These are phyloP conservation scores for Golubevia sp. DNA, from an alignment of 1,284 basidiomycete species.

Conservation along the genomic window DNA sequence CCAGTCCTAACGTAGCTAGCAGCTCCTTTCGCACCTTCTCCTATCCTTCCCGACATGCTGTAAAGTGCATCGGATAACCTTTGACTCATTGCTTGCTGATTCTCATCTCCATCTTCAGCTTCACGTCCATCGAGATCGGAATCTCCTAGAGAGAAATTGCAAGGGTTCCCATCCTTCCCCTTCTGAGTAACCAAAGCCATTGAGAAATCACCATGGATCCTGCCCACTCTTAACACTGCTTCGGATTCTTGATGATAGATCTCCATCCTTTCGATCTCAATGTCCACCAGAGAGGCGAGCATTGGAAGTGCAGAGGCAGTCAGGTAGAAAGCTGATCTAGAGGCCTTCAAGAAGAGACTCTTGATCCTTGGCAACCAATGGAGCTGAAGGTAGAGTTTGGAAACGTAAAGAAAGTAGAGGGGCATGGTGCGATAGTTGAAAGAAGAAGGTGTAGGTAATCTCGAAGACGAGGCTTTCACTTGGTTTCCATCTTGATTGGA, in stretches of 20 bases:
- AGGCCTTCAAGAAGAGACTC: constrained; percentile 11
- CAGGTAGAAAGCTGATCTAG: constrained; percentile 18
- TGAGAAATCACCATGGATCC: constrained; percentile 26
- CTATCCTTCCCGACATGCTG: constrained; percentile 28
- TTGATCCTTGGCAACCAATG: neutral
- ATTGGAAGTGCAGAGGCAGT: constrained; percentile 34
- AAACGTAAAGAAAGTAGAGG: neutral
- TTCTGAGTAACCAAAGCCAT: constrained; percentile 17
- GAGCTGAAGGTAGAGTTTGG: neutral
- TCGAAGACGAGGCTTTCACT: constrained; percentile 1
- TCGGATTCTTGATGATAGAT: constrained; percentile 33
- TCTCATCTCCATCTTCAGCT: neutral
- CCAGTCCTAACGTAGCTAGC: constrained; percentile 32
- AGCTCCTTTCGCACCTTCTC: constrained; percentile 29
- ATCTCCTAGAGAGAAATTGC: neutral
- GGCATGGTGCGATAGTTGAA: constrained; percentile 2
- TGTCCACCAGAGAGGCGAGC: constrained; percentile 38
- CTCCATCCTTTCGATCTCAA: constrained; percentile 40
- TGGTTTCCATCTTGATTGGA: too few species aligned
- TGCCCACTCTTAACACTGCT: constrained; percentile 24
- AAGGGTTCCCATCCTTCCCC: neutral
- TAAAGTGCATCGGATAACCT: constrained; percentile 2
- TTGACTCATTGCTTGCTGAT: neutral
- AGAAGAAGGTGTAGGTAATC: neutral
- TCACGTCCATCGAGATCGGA: neutral